Percentiles rank a stretch among this genome's conserved stretches.
Conservation (phyloP, 2,329 filamentous ascomycete species). For the Fusarium compactum region DNA sequence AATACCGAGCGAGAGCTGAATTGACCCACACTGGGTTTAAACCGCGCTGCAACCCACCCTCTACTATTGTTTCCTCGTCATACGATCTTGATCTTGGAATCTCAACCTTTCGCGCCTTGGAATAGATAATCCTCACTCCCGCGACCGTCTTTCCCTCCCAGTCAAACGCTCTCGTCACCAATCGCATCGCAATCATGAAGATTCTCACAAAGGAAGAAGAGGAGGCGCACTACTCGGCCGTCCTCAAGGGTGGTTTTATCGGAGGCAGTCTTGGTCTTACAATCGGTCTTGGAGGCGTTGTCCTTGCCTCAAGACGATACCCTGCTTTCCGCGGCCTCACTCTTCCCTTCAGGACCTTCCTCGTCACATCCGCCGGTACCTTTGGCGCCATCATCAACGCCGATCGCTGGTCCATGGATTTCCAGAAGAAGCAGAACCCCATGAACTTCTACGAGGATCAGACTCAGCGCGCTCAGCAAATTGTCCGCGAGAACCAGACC, state of each 20-base stretch:
- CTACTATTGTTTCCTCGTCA: conserved; percentile 28
- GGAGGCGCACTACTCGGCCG: conserved; percentile 82
- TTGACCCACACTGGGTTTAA: conserved; percentile 41
- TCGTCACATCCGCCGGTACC: conserved; percentile 83
- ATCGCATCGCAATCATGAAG: conserved; percentile 77
- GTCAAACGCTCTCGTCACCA: conserved; percentile 11
- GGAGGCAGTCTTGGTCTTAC: conserved; percentile 78
- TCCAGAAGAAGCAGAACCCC: conserved; percentile 77
- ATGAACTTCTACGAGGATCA: conserved; percentile 74
- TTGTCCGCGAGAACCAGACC: conserved; percentile 68
- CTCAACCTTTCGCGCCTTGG: conserved; percentile 3
- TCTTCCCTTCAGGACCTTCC: conserved; percentile 89
- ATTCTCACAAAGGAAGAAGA: conserved; percentile 95
- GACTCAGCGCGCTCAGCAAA: conserved; percentile 66
- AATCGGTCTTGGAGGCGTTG: conserved; percentile 75
- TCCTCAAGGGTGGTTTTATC: conserved; percentile 81
- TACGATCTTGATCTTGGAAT: conserved; percentile 35
- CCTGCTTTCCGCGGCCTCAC: conserved; percentile 84
- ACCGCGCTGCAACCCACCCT: conserved; percentile 38
- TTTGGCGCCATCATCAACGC: conserved; percentile 91
- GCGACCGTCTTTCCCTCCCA: neutral
- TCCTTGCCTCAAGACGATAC: conserved; percentile 77
- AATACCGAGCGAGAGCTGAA: conserved; percentile 1
- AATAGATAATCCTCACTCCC: conserved; percentile 10
- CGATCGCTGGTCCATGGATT: conserved; percentile 75